Evolutionary conservation across 2,329 filamentous ascomycete genomes (phyloP).

Genomic region (Dryadomyces quercus-mongolicae): DNA sequence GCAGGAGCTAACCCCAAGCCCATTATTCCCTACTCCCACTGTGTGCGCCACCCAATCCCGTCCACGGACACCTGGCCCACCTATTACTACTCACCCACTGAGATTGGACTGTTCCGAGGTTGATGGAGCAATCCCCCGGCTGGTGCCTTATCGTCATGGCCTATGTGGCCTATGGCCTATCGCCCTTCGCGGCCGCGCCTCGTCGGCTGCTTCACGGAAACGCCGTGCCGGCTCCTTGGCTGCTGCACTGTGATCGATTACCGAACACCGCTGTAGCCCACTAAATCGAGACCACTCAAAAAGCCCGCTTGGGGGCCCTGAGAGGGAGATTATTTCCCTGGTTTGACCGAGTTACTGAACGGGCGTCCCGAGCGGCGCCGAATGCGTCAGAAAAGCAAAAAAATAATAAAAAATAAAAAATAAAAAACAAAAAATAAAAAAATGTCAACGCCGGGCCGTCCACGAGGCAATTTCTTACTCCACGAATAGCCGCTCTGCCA

Average conservation of each 20-base stretch:
- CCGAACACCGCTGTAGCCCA: neutral
- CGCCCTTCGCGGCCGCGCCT: neutral
- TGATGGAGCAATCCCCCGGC: neutral
- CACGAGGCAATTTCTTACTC: neutral
- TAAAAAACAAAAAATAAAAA: no score
- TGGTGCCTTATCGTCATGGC: neutral
- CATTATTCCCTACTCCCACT: neutral
- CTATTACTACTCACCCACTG: slow-evolving; percentile 1
- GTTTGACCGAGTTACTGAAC: neutral
- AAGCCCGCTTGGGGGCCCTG: neutral
- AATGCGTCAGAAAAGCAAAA: neutral
- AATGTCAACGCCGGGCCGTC: neutral
- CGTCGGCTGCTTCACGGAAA: neutral
- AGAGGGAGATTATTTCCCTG: neutral
- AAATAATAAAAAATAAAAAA: no score
- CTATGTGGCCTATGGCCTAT: no score
- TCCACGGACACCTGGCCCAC: neutral
- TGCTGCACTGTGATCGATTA: neutral
- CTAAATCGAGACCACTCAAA: neutral
- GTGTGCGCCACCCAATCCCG: neutral
- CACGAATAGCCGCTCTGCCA: neutral
- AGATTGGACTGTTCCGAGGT: slow-evolving; percentile 2
- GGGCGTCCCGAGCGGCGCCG: neutral
- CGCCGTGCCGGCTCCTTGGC: neutral
- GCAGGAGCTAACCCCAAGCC: slow-evolving; percentile 1